phyloP scores from a whole-genome alignment of 768 basidiomycete genomes.

The Tylopilus rubrobrunneus region DNA sequence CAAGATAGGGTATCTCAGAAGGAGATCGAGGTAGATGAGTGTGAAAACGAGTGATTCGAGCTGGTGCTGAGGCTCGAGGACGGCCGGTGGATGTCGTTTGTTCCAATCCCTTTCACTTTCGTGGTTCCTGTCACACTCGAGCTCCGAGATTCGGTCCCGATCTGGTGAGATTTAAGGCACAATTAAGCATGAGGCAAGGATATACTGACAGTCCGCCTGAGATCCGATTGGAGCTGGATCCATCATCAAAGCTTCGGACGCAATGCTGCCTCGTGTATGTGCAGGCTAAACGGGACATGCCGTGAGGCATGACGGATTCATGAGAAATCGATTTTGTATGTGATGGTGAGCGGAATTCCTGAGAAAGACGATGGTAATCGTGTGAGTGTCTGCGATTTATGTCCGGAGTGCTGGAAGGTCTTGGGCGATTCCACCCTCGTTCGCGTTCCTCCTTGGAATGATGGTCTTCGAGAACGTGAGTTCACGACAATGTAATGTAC shows the following conservation, averaged over 20 bases:
- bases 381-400: slow-evolving; percentile 25
- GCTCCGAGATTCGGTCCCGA: slow-evolving; percentile 39
- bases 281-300: slow-evolving; percentile 3
- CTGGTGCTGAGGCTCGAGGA: slow-evolving; percentile 41
- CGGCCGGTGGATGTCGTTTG: slow-evolving; percentile 40
- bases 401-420: slow-evolving; percentile 24
- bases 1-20: slow-evolving; percentile 35
- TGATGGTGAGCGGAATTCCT: slow-evolving; percentile 26
- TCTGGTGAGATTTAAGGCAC: slow-evolving; percentile 31
- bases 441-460: slow-evolving; percentile 26
- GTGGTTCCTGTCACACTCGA: slow-evolving; percentile 40
- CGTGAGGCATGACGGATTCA: slow-evolving; percentile 12
- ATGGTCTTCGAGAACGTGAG: slow-evolving; percentile 23
- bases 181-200: background rate
- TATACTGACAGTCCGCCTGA: slow-evolving; percentile 48
- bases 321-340: slow-evolving; percentile 20
- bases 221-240: slow-evolving; percentile 45
- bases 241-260: slow-evolving; percentile 39
- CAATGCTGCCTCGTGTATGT: slow-evolving; percentile 32
- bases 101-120: slow-evolving; percentile 59
- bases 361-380: slow-evolving; percentile 27
- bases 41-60: slow-evolving; percentile 33
- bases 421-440: slow-evolving; percentile 47
- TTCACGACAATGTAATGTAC: background rate
- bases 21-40: slow-evolving; percentile 38